Evolutionary conservation across 108 stramenopile species (phyloP).

Genomic region (Stephanodiscus triporus): DNA sequence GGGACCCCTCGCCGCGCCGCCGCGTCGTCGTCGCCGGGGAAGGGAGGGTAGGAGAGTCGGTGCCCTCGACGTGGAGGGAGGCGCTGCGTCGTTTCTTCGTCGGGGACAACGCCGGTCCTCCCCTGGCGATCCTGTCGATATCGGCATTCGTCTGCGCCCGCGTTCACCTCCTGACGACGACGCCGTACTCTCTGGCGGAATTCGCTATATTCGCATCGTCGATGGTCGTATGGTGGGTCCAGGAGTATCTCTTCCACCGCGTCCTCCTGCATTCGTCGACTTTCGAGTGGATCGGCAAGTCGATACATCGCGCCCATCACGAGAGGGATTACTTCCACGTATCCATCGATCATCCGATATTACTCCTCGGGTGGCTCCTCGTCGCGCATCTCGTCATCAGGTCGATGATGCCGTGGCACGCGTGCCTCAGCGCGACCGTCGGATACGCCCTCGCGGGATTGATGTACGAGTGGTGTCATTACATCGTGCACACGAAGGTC

Average conservation of each 20-base stretch:
- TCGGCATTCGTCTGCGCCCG: too few species aligned
- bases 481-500: conserved; percentile 73
- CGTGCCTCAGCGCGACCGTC: conserved; percentile 57
- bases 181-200: too few species aligned
- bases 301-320: conserved; percentile 66
- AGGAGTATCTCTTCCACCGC: not conserved
- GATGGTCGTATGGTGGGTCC: too few species aligned
- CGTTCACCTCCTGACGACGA: too few species aligned
- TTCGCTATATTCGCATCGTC: too few species aligned
- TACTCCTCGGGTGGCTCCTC: conserved; percentile 63
- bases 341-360: conserved; percentile 60
- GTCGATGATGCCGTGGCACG: conserved; percentile 48
- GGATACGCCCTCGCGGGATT: conserved; percentile 66
- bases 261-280: not conserved
- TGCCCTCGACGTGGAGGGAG: too few species aligned
- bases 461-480: conserved; percentile 75
- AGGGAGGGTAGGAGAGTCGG: too few species aligned
- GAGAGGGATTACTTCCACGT: conserved; percentile 66
- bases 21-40: too few species aligned
- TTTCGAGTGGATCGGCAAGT: conserved; percentile 61
- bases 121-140: too few species aligned
- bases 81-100: not conserved
- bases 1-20: too few species aligned
- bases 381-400: conserved; percentile 48
- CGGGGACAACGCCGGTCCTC: not conserved